A percentile compares a stretch with the other conserved stretches of the same genome.
Evolutionary conservation across 1,284 basidiomycete species (phyloP).

Genomic region (Apiotrichum veenhuisii): DNA sequence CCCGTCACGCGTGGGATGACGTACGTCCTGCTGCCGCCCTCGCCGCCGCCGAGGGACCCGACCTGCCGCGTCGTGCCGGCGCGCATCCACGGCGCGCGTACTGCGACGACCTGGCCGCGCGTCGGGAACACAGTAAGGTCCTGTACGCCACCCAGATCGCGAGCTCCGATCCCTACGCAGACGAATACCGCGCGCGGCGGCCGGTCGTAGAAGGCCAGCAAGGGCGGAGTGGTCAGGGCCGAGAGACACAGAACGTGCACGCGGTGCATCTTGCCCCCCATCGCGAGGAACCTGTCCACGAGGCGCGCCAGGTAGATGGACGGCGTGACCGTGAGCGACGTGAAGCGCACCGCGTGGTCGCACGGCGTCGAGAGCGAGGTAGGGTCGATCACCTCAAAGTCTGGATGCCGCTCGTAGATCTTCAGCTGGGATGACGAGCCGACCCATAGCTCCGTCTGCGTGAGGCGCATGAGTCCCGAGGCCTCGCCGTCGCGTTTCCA

Average conservation of each 20-base stretch:
- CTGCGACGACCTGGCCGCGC: constrained; percentile 56
- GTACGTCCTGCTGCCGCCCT: constrained; percentile 47
- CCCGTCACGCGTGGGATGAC: constrained; percentile 45
- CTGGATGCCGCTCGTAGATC: constrained; percentile 45
- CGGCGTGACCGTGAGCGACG: constrained; percentile 47
- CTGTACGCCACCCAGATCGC: constrained; percentile 53
- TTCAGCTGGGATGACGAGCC: constrained; percentile 38
- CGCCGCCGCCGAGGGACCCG: constrained; percentile 37
- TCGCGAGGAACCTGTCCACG: constrained; percentile 12
- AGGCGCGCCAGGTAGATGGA: constrained; percentile 38
- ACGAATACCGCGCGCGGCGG: constrained; percentile 59
- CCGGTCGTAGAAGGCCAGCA: constrained; percentile 19
- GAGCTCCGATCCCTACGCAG: constrained; percentile 60
- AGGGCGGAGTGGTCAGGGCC: constrained; percentile 15
- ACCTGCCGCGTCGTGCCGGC: constrained; percentile 44
- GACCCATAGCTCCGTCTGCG: constrained; percentile 45
- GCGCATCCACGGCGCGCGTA: constrained; percentile 51
- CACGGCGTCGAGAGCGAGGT: constrained; percentile 10
- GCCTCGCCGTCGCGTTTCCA: constrained; percentile 30
- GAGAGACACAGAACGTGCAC: constrained; percentile 25
- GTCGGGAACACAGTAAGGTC: constrained; percentile 55
- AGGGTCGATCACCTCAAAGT: constrained; percentile 27
- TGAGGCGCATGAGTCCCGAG: constrained; percentile 40
- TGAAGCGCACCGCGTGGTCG: constrained; percentile 44
- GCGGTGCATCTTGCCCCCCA: constrained; percentile 29